phyloP scores from a whole-genome alignment of 345 rosid genomes.

The Salix caprea region DNA sequence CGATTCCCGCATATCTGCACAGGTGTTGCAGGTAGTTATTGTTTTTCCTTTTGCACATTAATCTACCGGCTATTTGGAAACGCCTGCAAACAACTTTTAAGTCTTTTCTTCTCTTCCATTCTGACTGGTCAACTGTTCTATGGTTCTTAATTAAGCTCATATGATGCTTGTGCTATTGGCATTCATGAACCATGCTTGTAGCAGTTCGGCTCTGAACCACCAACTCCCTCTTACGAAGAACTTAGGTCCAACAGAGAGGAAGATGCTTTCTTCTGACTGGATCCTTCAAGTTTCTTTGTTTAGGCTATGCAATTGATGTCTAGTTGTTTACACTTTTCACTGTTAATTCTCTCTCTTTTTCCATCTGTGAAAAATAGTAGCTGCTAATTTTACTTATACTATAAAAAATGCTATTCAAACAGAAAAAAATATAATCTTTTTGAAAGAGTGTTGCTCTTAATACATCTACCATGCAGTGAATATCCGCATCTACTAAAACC shows the following conservation, averaged over 20 bases:
- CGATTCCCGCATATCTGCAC: conserved; percentile 94
- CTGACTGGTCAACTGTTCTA: neutral
- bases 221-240: neutral
- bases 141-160: neutral
- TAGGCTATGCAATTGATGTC: neutral
- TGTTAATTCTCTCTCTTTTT: neutral
- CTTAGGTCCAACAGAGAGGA: neutral
- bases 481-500: neutral
- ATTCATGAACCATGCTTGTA: neutral
- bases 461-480: neutral
- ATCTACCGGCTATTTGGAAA: neutral
- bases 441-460: neutral
- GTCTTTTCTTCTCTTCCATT: neutral
- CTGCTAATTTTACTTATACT: neutral
- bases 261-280: neutral
- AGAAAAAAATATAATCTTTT: neutral
- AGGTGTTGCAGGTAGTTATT: conserved; percentile 49
- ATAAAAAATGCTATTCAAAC: neutral
- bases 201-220: neutral
- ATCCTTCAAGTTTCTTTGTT: neutral
- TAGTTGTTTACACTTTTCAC: neutral
- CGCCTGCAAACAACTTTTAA: neutral
- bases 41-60: neutral
- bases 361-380: neutral
- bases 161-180: neutral